phyloP scores from a whole-genome alignment of 1,139 yeast species.

The Suhomyces chickasaworum region DNA sequence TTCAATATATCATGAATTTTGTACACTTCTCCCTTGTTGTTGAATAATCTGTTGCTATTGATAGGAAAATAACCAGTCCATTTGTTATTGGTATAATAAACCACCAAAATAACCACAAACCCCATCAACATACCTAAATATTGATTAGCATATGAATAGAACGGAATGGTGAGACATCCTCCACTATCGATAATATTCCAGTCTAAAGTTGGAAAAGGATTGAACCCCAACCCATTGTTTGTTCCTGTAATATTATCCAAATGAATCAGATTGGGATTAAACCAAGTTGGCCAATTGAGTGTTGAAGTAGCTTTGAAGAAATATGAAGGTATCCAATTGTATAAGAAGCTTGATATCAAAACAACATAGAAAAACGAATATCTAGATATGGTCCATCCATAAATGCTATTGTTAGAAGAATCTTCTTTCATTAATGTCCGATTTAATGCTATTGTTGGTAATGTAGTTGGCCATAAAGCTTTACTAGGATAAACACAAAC shows the following conservation, averaged over 20 bases:
- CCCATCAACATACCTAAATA: constrained; percentile 47
- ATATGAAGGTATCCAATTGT: constrained; percentile 48
- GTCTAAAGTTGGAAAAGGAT: constrained; percentile 48
- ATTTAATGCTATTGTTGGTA: constrained; percentile 49
- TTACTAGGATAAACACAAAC: constrained; percentile 48
- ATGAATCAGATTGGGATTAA: constrained; percentile 42
- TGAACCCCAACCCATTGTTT: constrained; percentile 43
- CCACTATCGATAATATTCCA: constrained; percentile 46
- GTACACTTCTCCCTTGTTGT: constrained; percentile 49
- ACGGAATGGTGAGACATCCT: constrained; percentile 46
- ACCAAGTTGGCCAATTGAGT: constrained; percentile 54
- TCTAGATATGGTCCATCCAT: constrained; percentile 47
- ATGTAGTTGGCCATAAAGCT: constrained; percentile 50
- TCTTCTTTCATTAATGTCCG: constrained; percentile 43
- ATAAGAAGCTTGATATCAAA: constrained; percentile 36
- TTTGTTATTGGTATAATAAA: constrained; percentile 53
- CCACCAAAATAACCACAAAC: constrained; percentile 43
- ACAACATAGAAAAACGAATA: constrained; percentile 42
- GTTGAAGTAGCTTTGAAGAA: constrained; percentile 45
- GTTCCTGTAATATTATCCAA: constrained; percentile 43
- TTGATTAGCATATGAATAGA: constrained; percentile 45
- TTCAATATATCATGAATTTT: constrained; percentile 45
- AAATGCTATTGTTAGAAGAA: constrained; percentile 24
- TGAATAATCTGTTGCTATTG: constrained; percentile 49
- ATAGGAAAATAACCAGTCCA: constrained; percentile 59